Percentiles rank a stretch among this genome's conserved stretches.
Evolutionary conservation across 2,329 filamentous ascomycete species (phyloP).

Genomic region (Alternaria triticimaculans): DNA sequence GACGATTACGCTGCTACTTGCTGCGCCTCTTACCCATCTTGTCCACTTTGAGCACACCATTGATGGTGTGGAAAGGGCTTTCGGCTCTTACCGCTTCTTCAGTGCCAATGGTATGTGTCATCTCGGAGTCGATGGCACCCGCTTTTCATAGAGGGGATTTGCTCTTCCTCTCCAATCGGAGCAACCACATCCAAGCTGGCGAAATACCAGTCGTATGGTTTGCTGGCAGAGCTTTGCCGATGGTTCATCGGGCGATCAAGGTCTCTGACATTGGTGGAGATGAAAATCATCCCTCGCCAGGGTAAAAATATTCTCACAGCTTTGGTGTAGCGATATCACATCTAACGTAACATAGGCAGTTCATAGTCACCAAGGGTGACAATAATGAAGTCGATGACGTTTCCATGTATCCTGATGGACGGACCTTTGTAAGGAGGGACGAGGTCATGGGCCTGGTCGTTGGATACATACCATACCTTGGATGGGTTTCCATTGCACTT

Average conservation of each 20-base stretch:
- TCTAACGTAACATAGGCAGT: not conserved
- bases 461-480: not conserved
- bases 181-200: not conserved
- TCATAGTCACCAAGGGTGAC: not conserved
- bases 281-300: not conserved
- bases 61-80: not conserved
- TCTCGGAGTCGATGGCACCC: not conserved
- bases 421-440: not conserved
- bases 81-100: not conserved
- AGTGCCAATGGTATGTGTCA: not conserved
- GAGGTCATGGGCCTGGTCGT: not conserved
- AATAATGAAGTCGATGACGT: not conserved
- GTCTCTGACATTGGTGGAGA: not conserved
- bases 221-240: not conserved
- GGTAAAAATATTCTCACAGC: not conserved
- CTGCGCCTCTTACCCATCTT: not conserved
- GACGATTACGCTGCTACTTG: not conserved
- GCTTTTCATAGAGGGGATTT: not conserved
- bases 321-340: not conserved
- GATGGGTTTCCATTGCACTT: not conserved
- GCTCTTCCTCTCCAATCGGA: not conserved
- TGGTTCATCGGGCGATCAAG: not conserved
- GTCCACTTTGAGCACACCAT: not conserved
- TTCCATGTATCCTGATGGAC: not conserved
- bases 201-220: not conserved